Conservation (phyloP, 1,284 basidiomycete species). For the Trametes pubescens region DNA sequence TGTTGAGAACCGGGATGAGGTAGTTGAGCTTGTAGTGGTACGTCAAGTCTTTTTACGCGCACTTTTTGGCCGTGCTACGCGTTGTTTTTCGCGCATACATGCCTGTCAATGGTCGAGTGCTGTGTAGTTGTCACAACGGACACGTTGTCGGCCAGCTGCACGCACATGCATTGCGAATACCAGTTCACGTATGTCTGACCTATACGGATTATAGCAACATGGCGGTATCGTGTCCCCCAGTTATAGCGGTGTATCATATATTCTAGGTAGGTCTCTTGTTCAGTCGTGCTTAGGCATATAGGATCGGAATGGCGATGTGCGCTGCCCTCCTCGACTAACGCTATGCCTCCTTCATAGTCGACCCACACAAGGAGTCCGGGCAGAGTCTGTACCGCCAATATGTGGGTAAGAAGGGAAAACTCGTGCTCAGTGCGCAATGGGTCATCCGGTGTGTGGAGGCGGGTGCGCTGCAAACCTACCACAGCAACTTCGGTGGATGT, state of each 20-base stretch:
- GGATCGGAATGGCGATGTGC: background rate
- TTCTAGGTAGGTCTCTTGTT: constrained; percentile 63
- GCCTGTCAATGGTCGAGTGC: background rate
- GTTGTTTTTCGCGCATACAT: background rate
- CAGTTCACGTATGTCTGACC: constrained; percentile 4
- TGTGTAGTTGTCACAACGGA: too few relatives aligned
- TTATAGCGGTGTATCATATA: constrained; percentile 78
- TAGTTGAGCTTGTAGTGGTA: constrained; percentile 71
- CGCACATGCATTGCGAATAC: background rate
- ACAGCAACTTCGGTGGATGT: constrained; percentile 78
- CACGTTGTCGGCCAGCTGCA: background rate
- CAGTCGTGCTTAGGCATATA: constrained; percentile 8
- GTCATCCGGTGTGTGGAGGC: constrained; percentile 75
- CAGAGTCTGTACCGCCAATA: constrained; percentile 82
- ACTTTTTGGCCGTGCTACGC: background rate
- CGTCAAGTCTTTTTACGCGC: constrained; percentile 39
- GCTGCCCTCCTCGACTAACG: constrained; percentile 8
- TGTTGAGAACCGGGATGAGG: constrained; percentile 68
- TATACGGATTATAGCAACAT: constrained; percentile 61
- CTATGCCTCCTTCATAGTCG: constrained; percentile 52
- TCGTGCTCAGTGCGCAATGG: constrained; percentile 76
- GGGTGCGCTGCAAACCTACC: constrained; percentile 73
- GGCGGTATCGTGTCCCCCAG: constrained; percentile 75
- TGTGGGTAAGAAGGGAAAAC: constrained; percentile 76
- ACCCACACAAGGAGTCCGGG: constrained; percentile 79